phyloP scores from a whole-genome alignment of 2,329 filamentous ascomycete species.

The Sphaerostilbella broomeana region DNA sequence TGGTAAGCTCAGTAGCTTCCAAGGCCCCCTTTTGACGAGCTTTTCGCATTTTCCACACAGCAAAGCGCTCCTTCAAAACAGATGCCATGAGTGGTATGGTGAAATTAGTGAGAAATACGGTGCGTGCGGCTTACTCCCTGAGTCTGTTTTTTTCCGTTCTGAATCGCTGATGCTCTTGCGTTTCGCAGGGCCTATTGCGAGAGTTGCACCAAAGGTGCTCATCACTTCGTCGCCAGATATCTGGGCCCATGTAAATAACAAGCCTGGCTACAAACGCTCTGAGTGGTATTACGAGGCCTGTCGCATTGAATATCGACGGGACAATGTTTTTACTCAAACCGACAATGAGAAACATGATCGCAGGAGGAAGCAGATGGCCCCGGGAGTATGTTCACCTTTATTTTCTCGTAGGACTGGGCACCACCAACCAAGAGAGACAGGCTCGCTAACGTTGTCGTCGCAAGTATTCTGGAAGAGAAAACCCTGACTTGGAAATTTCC shows the following conservation, averaged over 20 bases:
- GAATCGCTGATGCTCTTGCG: not conserved
- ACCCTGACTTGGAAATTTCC: constrained; percentile 40
- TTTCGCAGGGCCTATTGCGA: constrained; percentile 20
- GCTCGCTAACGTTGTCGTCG: not conserved
- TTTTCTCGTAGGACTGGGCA: too few relatives aligned
- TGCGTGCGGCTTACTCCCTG: too few relatives aligned
- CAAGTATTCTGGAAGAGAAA: constrained; percentile 51
- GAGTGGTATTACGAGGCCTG: constrained; percentile 40
- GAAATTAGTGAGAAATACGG: constrained; percentile 22
- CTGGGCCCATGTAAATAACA: constrained; percentile 36
- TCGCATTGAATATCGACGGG: constrained; percentile 41
- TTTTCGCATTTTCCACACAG: constrained; percentile 21
- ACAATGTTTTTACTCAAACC: constrained; percentile 48
- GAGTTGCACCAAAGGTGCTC: constrained; percentile 39
- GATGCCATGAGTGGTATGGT: constrained; percentile 22
- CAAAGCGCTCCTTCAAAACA: constrained; percentile 17
- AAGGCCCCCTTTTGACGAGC: constrained; percentile 18
- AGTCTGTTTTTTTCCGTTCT: not conserved
- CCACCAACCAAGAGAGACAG: too few relatives aligned
- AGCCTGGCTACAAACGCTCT: constrained; percentile 34
- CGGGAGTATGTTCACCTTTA: constrained; percentile 36
- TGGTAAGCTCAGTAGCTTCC: constrained; percentile 18
- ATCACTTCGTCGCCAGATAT: constrained; percentile 43
- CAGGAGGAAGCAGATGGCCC: constrained; percentile 42
- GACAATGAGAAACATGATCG: constrained; percentile 41